Evolutionary conservation across 805 yeast species (phyloP).

Genomic region (Suhomyces faveliae): DNA sequence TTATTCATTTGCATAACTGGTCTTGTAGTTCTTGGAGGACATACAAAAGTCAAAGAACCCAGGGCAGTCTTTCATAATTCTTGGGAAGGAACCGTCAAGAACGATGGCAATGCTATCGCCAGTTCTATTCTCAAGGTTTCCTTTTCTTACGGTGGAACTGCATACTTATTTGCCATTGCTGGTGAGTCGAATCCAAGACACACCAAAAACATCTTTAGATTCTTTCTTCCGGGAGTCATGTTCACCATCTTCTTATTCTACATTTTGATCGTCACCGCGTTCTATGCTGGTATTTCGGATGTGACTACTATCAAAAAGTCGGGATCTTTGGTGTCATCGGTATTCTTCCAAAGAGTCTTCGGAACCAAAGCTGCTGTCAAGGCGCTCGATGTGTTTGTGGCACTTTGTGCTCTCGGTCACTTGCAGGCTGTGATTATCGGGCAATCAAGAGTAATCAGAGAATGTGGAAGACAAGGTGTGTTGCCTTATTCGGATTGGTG

Average conservation of each 20-base stretch:
- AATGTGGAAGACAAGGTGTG: conserved; percentile 35
- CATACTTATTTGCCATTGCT: conserved; percentile 38
- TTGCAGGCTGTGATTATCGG: conserved; percentile 27
- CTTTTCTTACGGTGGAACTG: conserved; percentile 43
- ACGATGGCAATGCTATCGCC: conserved; percentile 42
- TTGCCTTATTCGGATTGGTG: conserved; percentile 28
- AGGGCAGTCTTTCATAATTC: conserved; percentile 35
- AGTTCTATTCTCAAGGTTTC: conserved; percentile 44
- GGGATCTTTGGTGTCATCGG: conserved; percentile 28
- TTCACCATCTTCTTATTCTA: conserved; percentile 30
- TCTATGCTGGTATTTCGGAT: conserved; percentile 25
- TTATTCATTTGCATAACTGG: conserved; percentile 35
- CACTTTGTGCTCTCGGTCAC: conserved; percentile 33
- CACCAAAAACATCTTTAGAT: conserved; percentile 25
- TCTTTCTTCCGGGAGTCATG: conserved; percentile 31
- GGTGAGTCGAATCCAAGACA: conserved; percentile 28
- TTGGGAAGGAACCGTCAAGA: conserved; percentile 38
- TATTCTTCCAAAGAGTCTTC: conserved; percentile 31
- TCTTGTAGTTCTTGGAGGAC: conserved; percentile 36
- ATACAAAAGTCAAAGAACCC: conserved; percentile 32
- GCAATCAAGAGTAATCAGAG: conserved; percentile 31
- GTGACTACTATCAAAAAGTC: conserved; percentile 25
- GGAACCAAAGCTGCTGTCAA: conserved; percentile 24
- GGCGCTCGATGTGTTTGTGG: conserved; percentile 26
- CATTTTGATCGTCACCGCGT: conserved; percentile 33